A percentile compares a stretch with the other conserved stretches of the same genome.
These are phyloP conservation scores for Trichoderma gracile DNA, from an alignment of 2,329 filamentous ascomycete genomes.

Conservation along the genomic window DNA sequence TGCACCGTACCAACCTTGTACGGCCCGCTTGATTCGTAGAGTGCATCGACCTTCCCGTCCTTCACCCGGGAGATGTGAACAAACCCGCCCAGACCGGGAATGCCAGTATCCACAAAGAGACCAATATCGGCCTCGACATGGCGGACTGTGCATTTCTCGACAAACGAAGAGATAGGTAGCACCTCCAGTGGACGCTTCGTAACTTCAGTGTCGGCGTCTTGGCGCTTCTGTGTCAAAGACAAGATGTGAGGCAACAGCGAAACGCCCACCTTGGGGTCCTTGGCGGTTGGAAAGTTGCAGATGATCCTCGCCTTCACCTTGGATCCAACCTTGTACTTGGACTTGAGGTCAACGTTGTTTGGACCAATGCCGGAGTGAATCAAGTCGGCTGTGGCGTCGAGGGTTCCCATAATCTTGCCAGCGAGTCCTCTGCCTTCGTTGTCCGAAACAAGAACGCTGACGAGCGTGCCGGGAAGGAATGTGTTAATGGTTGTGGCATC, in stretches of 20 bases:
- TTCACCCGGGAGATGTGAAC: conserved; percentile 93
- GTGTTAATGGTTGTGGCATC: conserved; percentile 85
- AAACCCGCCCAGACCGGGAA: conserved; percentile 71
- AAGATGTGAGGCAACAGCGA: conserved; percentile 85
- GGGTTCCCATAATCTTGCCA: conserved; percentile 88
- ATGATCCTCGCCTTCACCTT: conserved; percentile 86
- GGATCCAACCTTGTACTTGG: conserved; percentile 78
- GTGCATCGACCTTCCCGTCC: conserved; percentile 82
- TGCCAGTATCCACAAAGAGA: conserved; percentile 72
- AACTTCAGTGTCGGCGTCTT: conserved; percentile 36
- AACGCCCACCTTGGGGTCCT: conserved; percentile 80
- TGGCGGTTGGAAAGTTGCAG: conserved; percentile 78
- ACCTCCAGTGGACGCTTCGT: conserved; percentile 53
- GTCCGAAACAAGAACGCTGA: conserved; percentile 80
- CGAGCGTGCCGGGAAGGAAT: conserved; percentile 88
- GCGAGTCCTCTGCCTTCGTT: conserved; percentile 71
- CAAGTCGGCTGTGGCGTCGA: conserved; percentile 87
- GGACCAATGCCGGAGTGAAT: conserved; percentile 81
- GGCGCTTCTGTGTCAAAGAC: conserved; percentile 55
- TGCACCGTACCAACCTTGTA: conserved; percentile 79
- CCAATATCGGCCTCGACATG: conserved; percentile 80
- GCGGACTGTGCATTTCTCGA: conserved; percentile 76
- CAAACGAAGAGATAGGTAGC: conserved; percentile 70
- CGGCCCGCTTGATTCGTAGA: conserved; percentile 74
- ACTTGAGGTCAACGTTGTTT: conserved; percentile 67